Evolutionary conservation across 768 basidiomycete species (phyloP).

Genomic region (Lepiota venenata): DNA sequence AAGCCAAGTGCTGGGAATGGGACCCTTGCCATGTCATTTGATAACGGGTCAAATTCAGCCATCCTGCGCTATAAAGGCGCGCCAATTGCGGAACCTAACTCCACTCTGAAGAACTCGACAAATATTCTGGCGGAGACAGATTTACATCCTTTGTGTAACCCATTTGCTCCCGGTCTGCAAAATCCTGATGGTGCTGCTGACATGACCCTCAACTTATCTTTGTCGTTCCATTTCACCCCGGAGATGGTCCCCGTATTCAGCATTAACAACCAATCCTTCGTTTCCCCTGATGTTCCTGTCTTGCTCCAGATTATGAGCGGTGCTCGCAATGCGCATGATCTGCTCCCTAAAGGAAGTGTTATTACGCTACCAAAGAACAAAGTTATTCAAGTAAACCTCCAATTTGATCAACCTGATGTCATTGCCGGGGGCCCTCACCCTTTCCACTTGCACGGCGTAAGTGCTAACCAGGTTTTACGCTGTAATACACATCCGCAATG

Average conservation of each 20-base stretch:
- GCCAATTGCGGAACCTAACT: conserved; percentile 28
- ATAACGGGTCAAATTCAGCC: conserved; percentile 41
- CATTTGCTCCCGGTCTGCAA: conserved; percentile 31
- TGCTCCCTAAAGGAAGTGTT: conserved; percentile 30
- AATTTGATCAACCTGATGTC: neutral
- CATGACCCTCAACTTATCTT: conserved; percentile 26
- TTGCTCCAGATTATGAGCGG: conserved; percentile 18
- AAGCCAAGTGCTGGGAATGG: conserved; percentile 12
- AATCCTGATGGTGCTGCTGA: conserved; percentile 36
- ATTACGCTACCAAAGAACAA: conserved; percentile 33
- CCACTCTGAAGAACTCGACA: conserved; percentile 19
- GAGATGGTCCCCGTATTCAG: conserved; percentile 10
- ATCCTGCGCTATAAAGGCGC: conserved; percentile 40
- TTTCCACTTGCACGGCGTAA: conserved; percentile 3
- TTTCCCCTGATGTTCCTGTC: conserved; percentile 17
- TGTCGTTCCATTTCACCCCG: conserved; percentile 17
- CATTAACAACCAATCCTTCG: conserved; percentile 25
- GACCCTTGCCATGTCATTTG: conserved; percentile 17
- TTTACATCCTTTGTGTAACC: conserved; percentile 29
- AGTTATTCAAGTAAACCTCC: conserved; percentile 33
- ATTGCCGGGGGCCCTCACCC: conserved; percentile 1
- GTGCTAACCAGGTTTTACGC: conserved; percentile 17
- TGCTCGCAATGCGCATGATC: conserved; percentile 13
- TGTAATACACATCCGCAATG: conserved; percentile 26
- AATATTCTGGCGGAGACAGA: conserved; percentile 32